These are phyloP conservation scores for Cladophialophora carrionii DNA, from an alignment of 2,329 filamentous ascomycete species.

Conservation along the genomic window DNA sequence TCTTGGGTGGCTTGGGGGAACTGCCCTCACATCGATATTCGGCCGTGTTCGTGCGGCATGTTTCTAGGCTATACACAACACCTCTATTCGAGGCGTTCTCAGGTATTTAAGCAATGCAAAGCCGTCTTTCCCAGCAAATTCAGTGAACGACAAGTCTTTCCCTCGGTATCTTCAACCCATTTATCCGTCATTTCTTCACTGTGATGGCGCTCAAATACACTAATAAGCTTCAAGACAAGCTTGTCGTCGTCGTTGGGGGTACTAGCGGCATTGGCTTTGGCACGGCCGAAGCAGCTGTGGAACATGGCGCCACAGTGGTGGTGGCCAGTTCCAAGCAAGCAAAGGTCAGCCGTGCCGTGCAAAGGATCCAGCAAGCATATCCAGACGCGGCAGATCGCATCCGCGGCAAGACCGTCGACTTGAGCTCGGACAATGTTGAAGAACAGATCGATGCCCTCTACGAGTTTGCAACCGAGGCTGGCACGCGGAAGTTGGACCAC, in stretches of 20 bases:
- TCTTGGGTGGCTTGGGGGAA: not conserved
- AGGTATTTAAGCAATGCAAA: not conserved
- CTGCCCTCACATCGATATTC: not conserved
- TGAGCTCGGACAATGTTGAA: slow-evolving; percentile 51
- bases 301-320: slow-evolving; percentile 54
- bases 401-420: slow-evolving; percentile 50
- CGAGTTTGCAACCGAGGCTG: slow-evolving; percentile 41
- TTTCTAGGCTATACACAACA: not conserved
- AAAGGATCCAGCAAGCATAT: slow-evolving; percentile 49
- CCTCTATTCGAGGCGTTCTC: not conserved
- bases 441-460: slow-evolving; percentile 50
- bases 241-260: slow-evolving; percentile 58
- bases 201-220: slow-evolving; percentile 38
- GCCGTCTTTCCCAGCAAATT: not conserved
- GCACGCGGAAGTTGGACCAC: slow-evolving; percentile 51
- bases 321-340: slow-evolving; percentile 51
- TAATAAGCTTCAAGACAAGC: slow-evolving; percentile 51
- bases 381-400: slow-evolving; percentile 43
- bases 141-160: not conserved
- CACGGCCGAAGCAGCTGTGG: slow-evolving; percentile 56
- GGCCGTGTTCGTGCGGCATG: slow-evolving; percentile 3
- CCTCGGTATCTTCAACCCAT: not conserved
- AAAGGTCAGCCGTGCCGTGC: slow-evolving; percentile 47
- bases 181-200: not conserved
- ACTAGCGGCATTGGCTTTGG: slow-evolving; percentile 57